These are phyloP conservation scores for Spergularia azorica DNA, from an alignment of 179 eudicot species.

Conservation along the genomic window DNA sequence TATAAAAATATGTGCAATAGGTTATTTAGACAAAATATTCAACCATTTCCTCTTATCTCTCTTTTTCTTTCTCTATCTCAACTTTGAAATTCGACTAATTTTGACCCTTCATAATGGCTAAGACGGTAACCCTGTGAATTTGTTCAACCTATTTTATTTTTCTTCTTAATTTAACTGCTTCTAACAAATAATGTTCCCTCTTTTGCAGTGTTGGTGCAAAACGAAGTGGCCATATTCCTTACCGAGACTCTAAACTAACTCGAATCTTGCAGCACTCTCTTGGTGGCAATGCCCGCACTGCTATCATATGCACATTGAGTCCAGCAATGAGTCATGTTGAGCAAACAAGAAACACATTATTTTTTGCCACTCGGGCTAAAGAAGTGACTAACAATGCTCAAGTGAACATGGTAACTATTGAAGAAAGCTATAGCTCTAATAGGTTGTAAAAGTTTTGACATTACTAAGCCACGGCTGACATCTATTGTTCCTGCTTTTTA, in stretches of 20 bases:
- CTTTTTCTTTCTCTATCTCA: background rate
- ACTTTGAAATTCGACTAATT: too few species aligned
- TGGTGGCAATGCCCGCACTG: conserved; percentile 99
- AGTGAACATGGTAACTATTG: conserved; percentile 79
- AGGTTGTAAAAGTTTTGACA: background rate
- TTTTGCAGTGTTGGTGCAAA: conserved; percentile 77
- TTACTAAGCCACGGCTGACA: background rate
- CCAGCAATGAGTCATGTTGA: conserved; percentile 81
- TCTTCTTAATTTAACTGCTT: background rate
- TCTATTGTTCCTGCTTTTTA: conserved; percentile 27
- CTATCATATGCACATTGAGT: conserved; percentile 92
- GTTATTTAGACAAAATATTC: too few species aligned
- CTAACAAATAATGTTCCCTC: conserved; percentile 4
- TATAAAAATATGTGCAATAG: too few species aligned
- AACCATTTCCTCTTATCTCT: background rate
- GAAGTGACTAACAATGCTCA: conserved; percentile 96
- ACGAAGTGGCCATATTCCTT: conserved; percentile 90
- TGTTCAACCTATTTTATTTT: background rate
- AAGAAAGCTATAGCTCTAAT: background rate
- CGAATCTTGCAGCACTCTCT: conserved; percentile 89
- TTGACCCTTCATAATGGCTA: too few species aligned
- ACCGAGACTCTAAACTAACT: conserved; percentile 93
- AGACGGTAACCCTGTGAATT: too few species aligned
- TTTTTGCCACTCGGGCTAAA: conserved; percentile 85
- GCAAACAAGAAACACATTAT: conserved; percentile 78